Percentiles rank a stretch among this genome's conserved stretches.
Evolutionary conservation across 352 stramenopile species (phyloP).

Genomic region (Phytophthora nicotianae): DNA sequence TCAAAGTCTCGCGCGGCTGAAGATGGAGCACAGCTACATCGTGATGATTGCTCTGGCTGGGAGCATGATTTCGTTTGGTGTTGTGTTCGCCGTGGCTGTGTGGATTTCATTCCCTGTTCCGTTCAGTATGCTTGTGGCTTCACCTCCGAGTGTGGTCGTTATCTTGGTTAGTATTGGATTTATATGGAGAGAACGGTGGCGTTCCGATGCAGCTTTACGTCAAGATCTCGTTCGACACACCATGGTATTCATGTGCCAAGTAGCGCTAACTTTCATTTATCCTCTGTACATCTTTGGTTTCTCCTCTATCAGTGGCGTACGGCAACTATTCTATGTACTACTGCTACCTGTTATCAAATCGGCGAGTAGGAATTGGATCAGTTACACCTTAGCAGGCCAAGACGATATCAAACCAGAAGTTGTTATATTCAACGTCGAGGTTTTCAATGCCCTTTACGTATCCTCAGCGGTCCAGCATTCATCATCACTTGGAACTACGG

Average conservation of each 20-base stretch:
- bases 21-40: constrained; percentile 6
- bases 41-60: constrained; percentile 5
- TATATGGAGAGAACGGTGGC: constrained; percentile 12
- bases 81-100: constrained; percentile 12
- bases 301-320: constrained; percentile 2
- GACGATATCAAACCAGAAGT: constrained; percentile 42
- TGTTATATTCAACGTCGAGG: constrained; percentile 46
- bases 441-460: constrained; percentile 15
- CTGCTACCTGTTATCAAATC: constrained; percentile 13
- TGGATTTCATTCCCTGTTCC: constrained; percentile 17
- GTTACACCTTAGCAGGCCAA: constrained; percentile 23
- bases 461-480: constrained; percentile 19
- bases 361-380: constrained; percentile 26
- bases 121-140: constrained; percentile 29
- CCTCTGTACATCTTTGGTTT: constrained; percentile 31
- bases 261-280: constrained; percentile 33
- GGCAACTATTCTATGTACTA: constrained; percentile 7
- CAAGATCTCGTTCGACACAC: constrained; percentile 11
- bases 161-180: constrained; percentile 16
- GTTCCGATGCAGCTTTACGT: constrained; percentile 9
- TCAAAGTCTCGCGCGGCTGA: constrained; percentile 11
- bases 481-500: constrained; percentile 12
- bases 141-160: constrained; percentile 12
- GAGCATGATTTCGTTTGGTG: not conserved
- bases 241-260: constrained; percentile 29